Evolutionary conservation across 148 eudicot species (phyloP).

Genomic region (Rhododendron mucronatum): DNA sequence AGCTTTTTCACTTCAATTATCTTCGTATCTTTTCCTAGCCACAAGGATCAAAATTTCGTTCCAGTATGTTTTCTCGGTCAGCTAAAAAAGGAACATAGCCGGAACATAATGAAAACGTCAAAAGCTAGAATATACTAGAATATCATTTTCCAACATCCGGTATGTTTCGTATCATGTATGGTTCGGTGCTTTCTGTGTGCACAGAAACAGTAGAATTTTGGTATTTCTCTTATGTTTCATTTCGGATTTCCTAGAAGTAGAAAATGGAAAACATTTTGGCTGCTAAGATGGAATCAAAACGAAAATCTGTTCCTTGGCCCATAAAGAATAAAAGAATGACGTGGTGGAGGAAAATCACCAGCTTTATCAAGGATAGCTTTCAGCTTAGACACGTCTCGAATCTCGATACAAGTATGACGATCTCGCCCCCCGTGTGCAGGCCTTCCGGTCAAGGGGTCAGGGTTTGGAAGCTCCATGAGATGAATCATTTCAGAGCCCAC

Average conservation of each 20-base stretch:
- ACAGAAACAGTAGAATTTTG: not conserved
- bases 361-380: slow-evolving; percentile 64
- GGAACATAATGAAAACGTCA: not conserved
- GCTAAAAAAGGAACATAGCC: not conserved
- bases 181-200: not conserved
- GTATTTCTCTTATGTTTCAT: not conserved
- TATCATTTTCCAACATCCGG: no score
- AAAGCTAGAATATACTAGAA: not conserved
- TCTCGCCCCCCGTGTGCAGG: slow-evolving; percentile 95
- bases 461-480: slow-evolving; percentile 98
- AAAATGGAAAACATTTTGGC: not conserved
- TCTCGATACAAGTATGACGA: slow-evolving; percentile 83
- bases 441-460: slow-evolving; percentile 91
- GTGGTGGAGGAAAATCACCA: not conserved
- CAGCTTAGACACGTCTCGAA: slow-evolving; percentile 78
- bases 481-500: slow-evolving; percentile 98
- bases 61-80: not conserved
- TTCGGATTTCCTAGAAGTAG: not conserved
- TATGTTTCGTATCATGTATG: not conserved
- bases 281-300: not conserved
- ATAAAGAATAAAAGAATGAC: not conserved
- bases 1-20: not conserved
- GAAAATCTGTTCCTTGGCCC: not conserved
- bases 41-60: not conserved
- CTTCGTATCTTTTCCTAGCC: not conserved